Evolutionary conservation across 1,139 yeast genomes (phyloP).

Genomic region (Debaryomycetaceae sp.): DNA sequence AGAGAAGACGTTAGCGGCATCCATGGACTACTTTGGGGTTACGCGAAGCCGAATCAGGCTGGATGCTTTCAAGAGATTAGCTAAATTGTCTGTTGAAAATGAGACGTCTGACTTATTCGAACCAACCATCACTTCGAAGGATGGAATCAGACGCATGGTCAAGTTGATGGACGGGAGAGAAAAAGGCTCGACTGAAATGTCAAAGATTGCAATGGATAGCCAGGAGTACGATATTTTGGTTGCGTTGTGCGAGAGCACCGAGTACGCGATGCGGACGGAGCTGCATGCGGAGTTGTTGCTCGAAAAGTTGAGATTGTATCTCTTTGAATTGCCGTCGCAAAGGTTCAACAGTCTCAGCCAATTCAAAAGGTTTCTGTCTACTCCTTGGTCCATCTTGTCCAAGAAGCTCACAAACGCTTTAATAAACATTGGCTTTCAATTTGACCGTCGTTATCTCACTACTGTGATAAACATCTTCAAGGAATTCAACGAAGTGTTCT

Average conservation of each 20-base stretch:
- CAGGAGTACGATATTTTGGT: constrained; percentile 70
- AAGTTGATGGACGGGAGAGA: constrained; percentile 22
- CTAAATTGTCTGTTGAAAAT: constrained; percentile 24
- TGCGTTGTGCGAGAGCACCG: constrained; percentile 60
- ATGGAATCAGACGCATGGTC: constrained; percentile 20
- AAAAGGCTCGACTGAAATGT: constrained; percentile 9
- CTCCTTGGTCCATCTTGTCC: constrained; percentile 39
- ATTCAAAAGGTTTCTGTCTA: constrained; percentile 20
- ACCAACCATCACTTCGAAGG: constrained; percentile 11
- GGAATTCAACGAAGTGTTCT: constrained; percentile 22
- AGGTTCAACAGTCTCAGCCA: constrained; percentile 24
- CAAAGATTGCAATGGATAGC: constrained; percentile 40
- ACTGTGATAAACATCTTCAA: constrained; percentile 29
- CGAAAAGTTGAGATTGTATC: constrained; percentile 53
- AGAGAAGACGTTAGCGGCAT: not conserved
- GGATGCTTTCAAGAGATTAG: constrained; percentile 52
- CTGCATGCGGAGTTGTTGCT: constrained; percentile 52
- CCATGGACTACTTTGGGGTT: constrained; percentile 40
- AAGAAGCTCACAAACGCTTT: constrained; percentile 37
- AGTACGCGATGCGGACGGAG: constrained; percentile 31
- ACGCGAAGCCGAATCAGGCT: constrained; percentile 50
- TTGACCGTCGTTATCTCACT: constrained; percentile 22
- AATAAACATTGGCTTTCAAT: constrained; percentile 31
- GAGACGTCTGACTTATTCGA: not conserved
- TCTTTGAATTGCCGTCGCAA: constrained; percentile 58